Evolutionary conservation across 78 protist genomes (phyloP), one percentile per base, ranked within the genome.

Genomic region (Salpingoeca rosetta): DNA sequence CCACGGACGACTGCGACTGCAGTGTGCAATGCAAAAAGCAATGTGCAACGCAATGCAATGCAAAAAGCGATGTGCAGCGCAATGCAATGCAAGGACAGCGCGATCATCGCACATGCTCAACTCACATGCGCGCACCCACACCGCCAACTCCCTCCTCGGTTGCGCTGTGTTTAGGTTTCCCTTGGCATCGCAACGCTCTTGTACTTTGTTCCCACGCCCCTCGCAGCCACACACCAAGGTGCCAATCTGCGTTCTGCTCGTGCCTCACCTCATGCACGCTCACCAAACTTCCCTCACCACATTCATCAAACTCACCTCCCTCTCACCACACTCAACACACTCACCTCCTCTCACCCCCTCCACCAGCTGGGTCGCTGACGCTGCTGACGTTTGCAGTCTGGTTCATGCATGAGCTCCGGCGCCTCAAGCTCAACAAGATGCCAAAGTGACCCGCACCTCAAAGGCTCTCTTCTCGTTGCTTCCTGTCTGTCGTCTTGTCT

Each of bases 181-280:
- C 88, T 96, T 17, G 98, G 98, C 83, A 90, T 96, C 43, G 31
- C 94, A 24, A 94, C 98, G 1, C 91, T 96, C 1, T 43, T 95
- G 38, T 87, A 85, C 43, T 85, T 84, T n/a, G 97, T 95, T 26
- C 96, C 98, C 35, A 87, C 83, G 3, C 88, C 95, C 1, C 45
- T 95, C 22, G 98, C 94, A 11, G 92, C 94, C 22, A 56, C 91
- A 11, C 98, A 96, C 79, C 98, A 96, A 81, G 65, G 65, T 51
- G 17, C 65, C 65, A 7, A 51, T 51, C 31, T 51, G 31, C 7
- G 65, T 17, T 51, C 31, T 51, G 31, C 65, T 51, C 65, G 17
- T 51, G 65, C 65, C 7, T 51, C 65, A 51, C 7, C 17, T 51
- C 17, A 22, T 51, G 65, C 17, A 22, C 65, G 65, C 65, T 17